These are phyloP conservation scores for Mucor plumbeus DNA, from an alignment of 371 early-diverging fungal genomes.

Conservation along the genomic window DNA sequence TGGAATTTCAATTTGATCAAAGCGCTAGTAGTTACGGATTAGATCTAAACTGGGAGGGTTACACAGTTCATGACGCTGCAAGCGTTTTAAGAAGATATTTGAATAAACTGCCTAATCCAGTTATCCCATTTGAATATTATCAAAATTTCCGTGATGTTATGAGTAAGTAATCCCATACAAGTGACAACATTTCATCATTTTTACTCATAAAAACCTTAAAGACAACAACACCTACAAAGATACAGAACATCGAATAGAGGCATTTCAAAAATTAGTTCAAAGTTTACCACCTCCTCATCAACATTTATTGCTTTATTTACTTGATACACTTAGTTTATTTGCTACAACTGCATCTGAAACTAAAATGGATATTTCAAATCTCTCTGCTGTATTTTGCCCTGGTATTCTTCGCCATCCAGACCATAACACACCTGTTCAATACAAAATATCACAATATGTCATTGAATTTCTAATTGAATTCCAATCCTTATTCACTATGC, in stretches of 20 bases:
- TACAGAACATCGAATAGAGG: slow-evolving; percentile 38
- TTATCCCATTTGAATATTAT: slow-evolving; percentile 56
- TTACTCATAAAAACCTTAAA: neutral
- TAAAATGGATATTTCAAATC: slow-evolving; percentile 55
- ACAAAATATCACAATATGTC: slow-evolving; percentile 60
- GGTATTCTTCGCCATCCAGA: slow-evolving; percentile 60
- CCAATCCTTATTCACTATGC: slow-evolving; percentile 51
- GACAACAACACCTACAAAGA: slow-evolving; percentile 29
- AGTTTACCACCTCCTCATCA: slow-evolving; percentile 55
- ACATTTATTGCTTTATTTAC: slow-evolving; percentile 59
- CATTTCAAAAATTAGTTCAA: slow-evolving; percentile 52
- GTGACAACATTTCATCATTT: neutral
- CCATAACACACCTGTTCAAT: slow-evolving; percentile 60
- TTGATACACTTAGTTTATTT: slow-evolving; percentile 59
- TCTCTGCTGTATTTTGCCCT: slow-evolving; percentile 64
- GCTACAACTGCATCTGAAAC: slow-evolving; percentile 50
- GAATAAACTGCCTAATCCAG: slow-evolving; percentile 59
- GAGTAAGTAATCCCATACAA: slow-evolving; percentile 36
- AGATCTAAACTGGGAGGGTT: slow-evolving; percentile 58
- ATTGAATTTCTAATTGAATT: slow-evolving; percentile 60
- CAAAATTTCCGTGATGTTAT: slow-evolving; percentile 55
- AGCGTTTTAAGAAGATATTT: slow-evolving; percentile 60
- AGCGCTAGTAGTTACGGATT: slow-evolving; percentile 55
- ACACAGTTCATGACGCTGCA: slow-evolving; percentile 65
- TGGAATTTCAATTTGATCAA: slow-evolving; percentile 58